A percentile compares a stretch with the other conserved stretches of the same genome.
These are phyloP conservation scores for Arthrobotrys iridis DNA, from an alignment of 2,329 filamentous ascomycete genomes.

Conservation along the genomic window DNA sequence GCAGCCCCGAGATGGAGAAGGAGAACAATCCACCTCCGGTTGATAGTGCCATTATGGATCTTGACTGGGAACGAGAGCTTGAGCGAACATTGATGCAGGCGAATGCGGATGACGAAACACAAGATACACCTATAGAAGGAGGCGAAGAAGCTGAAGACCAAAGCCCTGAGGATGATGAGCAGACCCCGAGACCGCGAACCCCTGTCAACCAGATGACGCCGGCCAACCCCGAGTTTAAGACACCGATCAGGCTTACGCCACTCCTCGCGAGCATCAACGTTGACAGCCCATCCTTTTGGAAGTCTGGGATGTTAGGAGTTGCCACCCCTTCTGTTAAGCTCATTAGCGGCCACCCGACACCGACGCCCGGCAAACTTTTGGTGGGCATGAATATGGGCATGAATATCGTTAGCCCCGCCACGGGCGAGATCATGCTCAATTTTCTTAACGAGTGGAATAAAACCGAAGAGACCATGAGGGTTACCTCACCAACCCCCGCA, in stretches of 20 bases:
- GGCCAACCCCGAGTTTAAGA: constrained; percentile 43
- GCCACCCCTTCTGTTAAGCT: constrained; percentile 48
- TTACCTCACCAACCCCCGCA: constrained; percentile 57
- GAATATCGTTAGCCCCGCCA: constrained; percentile 31
- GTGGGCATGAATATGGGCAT: constrained; percentile 22
- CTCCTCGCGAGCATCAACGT: constrained; percentile 53
- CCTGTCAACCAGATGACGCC: constrained; percentile 38
- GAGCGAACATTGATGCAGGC: constrained; percentile 67
- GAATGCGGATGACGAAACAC: constrained; percentile 63
- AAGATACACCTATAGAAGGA: constrained; percentile 14
- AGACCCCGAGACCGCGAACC: constrained; percentile 28
- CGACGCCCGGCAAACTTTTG: constrained; percentile 43
- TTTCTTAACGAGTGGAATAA: constrained; percentile 50
- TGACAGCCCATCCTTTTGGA: constrained; percentile 51
- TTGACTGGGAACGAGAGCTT: constrained; percentile 65
- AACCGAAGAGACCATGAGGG: constrained; percentile 56
- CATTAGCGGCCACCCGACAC: constrained; percentile 41
- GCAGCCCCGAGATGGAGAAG: constrained; percentile 59
- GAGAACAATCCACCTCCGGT: constrained; percentile 62
- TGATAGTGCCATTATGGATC: constrained; percentile 63
- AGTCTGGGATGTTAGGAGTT: constrained; percentile 44
- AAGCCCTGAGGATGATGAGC: not conserved
- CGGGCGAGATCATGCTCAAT: constrained; percentile 52
- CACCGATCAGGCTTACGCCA: constrained; percentile 45
- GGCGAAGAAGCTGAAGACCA: constrained; percentile 7